Base-by-base conservation (phyloP, 2,329 filamentous ascomycete species). In the Aspergillus oerlinghausenensis region DNA sequence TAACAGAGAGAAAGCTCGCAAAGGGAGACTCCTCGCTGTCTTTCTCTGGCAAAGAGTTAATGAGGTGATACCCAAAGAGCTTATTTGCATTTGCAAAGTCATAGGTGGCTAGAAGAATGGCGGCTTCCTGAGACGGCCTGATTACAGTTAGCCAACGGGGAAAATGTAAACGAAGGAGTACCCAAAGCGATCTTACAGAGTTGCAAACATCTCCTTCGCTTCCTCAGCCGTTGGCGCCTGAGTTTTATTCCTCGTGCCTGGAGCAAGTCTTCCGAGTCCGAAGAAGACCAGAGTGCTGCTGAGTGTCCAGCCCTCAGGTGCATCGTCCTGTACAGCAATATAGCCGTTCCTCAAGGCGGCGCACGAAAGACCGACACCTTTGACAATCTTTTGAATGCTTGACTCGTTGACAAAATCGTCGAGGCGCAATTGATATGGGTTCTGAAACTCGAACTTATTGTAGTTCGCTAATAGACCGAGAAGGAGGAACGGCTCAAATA, bases 381-480 rank as follows among this genome's bases (percentile, higher is more conserved):
- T 80, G 48, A 96, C 85, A 61, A 96, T 89, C 67, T 90, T 90
- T 58, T 88, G 84, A 66, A 97, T 97, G 2, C 89, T 88, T 0
- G 82, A 79, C 69, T 97, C 92, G 69, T 99, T 96, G 67, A 97
- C 91, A 73, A 97, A 97, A 72, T 97, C 92, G 66, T 93, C 92
- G 17, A 99, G 82, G 28, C 93, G 89, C 60, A 95, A 79, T 66
- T 94, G 88, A 67, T 99, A 99, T 0, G 93, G 93, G 65, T 99
- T 99, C 71, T 96, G 92, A 56, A 95, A 93, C 74, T 99, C 94
- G 69, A 99, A 99, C 73, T 97, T 99, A 82, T 99, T 97, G 82
- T 97, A 97, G 76, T 97, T 99, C 62, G 90, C 89, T 53, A 99
- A 79, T 3, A 97, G 81, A 11, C 93, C 93, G 21, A 97, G 81